Evolutionary conservation across 2,329 filamentous ascomycete genomes (phyloP), one percentile per base, ranked within the genome.

Genomic region (Aspergillus eucalypticola): DNA sequence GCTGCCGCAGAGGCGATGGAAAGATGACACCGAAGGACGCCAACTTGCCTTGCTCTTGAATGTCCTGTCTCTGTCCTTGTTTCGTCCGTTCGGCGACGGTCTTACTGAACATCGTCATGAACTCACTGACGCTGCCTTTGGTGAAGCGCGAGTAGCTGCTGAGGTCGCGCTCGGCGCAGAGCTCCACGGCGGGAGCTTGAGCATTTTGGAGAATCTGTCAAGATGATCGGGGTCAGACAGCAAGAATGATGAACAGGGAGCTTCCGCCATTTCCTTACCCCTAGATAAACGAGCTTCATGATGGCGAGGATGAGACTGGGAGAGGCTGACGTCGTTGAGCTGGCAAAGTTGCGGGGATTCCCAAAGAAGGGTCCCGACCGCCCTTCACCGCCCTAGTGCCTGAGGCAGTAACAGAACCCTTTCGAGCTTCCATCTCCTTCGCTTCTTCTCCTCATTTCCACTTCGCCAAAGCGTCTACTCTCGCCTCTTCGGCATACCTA

Each of bases 281-380:
- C 91, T 74, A 96, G 91, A 79, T 95, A 95, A 78, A 90, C 84
- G 77, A 95, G 81, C 86, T 93, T 94, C 91, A 94, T 94, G 74
- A 70, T 88, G 78, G 74, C 75, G 71, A 35, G 32, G 32, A 67
- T 65, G 58, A 59, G 44, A 10, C 51, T 52, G 50, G 56, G 46
- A 27, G 48, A 52, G 54, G 53, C 60, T 64, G 62, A 64, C 62
- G 62, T 62, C 60, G 62, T 59, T 56, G 53, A 56, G 39, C 21
- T 39, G 32, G 39, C 41, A 42, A 44, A 23, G 29, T 51, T 57
- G 54, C 54, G 54, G 54, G 54, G 54, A 27, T 29, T 35, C 32
- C n/a, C 44, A 35, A 23, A 8, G 44, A 54, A n/a, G 52, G 10
- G 41, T 21, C 41, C 41, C 11, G 38, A 35, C 32, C 32, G n/a